Evolutionary conservation across 129 eudicot genomes (phyloP), one percentile per base, ranked within the genome.

Genomic region (Solidago caesia): DNA sequence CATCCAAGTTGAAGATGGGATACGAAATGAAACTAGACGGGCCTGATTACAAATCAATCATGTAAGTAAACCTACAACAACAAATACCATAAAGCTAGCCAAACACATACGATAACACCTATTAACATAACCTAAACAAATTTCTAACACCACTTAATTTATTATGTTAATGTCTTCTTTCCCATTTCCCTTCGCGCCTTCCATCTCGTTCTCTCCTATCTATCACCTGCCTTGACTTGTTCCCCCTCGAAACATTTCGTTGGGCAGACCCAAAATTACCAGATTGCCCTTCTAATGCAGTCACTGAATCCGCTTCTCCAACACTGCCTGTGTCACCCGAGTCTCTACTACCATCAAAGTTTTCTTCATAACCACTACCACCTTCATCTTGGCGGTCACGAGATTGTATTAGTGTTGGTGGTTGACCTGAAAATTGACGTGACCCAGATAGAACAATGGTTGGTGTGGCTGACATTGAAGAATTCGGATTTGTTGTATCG

Each of bases 121-220:
- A 48, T n/a, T 46, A 62, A 14, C 41, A 29, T 62, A 3, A 13
- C 46, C 41, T 63, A 44, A 7, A 13, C 29, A 61, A 62, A 33
- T 62, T 62, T 33, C 42, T 11, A 9, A 10, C 67, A 10, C 7
- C 67, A 33, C 4, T 62, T 27, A n/a, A 52, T 12, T 44, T 6
- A 0, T 42, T 55, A 53, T 39, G 41, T 64, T 82, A 93, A 73
- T 93, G 98, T 82, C 92, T 93, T 68, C 98, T 85, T 81, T 93
- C 98, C 98, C 98, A 93, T 77, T 93, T 93, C 42, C 98, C 96
- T 79, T 93, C 98, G 0, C 98, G 92, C 51, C 98, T 88, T 15
- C 92, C 89, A 43, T 92, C 98, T 43, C 98, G 87, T 76, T 93
- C 98, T 70, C 93, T 90, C 70, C 98, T 80, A 52, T 92, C 98